A percentile compares a stretch with the other conserved stretches of the same genome.
Evolutionary conservation across 176 grass and related monocot species (phyloP).

Genomic region (Lolium rigidum): DNA sequence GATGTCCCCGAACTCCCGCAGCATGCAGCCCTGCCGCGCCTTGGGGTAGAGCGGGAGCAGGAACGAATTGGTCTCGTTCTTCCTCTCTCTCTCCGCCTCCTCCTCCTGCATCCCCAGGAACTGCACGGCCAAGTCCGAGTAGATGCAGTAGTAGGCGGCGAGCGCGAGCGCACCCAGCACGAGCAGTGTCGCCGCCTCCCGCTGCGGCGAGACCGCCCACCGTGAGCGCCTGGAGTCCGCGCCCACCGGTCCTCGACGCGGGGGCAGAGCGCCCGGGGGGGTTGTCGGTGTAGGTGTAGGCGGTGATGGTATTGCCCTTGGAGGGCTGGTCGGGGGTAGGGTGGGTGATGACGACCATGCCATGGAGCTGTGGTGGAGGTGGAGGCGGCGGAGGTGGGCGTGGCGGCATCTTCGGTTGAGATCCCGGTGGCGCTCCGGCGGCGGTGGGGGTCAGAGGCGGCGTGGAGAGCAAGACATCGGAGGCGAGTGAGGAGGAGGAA

Average conservation of each 20-base stretch:
- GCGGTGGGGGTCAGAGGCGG: slow-evolving; percentile 45
- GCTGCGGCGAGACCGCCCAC: slow-evolving; percentile 41
- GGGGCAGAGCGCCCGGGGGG: neutral
- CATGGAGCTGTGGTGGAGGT: slow-evolving; percentile 61
- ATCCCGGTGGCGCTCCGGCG: slow-evolving; percentile 32
- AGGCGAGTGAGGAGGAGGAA: slow-evolving; percentile 30
- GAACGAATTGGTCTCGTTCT: slow-evolving; percentile 79
- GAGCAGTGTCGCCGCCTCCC: slow-evolving; percentile 36
- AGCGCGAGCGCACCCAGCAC: slow-evolving; percentile 55
- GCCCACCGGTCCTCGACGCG: neutral
- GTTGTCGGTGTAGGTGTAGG: slow-evolving; percentile 85
- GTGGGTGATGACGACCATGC: slow-evolving; percentile 93
- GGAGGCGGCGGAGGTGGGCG: slow-evolving; percentile 24
- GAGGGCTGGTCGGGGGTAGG: slow-evolving; percentile 81
- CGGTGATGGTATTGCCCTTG: slow-evolving; percentile 98
- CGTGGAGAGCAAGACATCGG: slow-evolving; percentile 39
- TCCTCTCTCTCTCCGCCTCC: slow-evolving; percentile 49
- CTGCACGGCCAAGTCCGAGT: slow-evolving; percentile 75
- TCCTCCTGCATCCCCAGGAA: slow-evolving; percentile 68
- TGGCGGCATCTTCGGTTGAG: slow-evolving; percentile 45
- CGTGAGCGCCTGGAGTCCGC: slow-evolving; percentile 23
- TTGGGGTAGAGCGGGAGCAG: slow-evolving; percentile 83
- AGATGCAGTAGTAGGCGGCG: slow-evolving; percentile 69
- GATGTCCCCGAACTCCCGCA: slow-evolving; percentile 69
- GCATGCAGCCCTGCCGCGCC: slow-evolving; percentile 52